Evolutionary conservation across 306 rosid genomes (phyloP), one percentile per base, ranked within the genome.

Genomic region (Prunus dulcis): DNA sequence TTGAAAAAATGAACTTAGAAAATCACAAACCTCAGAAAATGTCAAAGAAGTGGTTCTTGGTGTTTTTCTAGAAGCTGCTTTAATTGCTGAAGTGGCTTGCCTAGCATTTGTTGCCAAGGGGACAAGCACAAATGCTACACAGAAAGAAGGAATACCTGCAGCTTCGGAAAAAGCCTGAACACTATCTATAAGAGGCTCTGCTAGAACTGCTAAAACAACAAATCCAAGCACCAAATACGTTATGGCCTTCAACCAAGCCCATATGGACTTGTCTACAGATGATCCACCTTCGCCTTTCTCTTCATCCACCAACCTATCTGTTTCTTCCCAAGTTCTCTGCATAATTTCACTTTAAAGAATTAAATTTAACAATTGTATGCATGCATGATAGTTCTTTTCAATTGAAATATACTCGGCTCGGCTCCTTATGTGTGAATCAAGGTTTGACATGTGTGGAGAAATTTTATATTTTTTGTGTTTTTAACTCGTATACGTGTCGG

Each of bases 21-120:
- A 15, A 27, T 7, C 72, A 73, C 82, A 73, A 67, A 87, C 92
- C 92, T 90, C 95, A 46, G 86, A 87, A 47, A 87, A 79, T 47
- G 91, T 87, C 12, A 87, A 82, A 74, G 86, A 83, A 43, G 92
- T 86, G 52, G 88, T 90, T 55, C 80, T 76, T 43, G 81, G 83
- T 64, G 82, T 86, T 77, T 86, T 83, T 20, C 71, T 87, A 53
- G 86, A 79, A 67, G 89, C 89, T 75, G 82, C 84, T 43, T 73
- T 79, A 47, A 90, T 86, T n/a, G 95, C 90, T 61, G 91, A 79
- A 23, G 81, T 64, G 57, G 95, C 89, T 76, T 81, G 92, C 76
- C 91, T 86, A 38, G 88, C 82, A 83, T 84, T 90, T 71, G 90
- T 87, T 63, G 95, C 95, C 56, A 90, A 38, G 2, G 92, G 95